These are phyloP conservation scores for Neofusicoccum umdonicola DNA, from an alignment of 2,329 filamentous ascomycete genomes.

Conservation along the genomic window DNA sequence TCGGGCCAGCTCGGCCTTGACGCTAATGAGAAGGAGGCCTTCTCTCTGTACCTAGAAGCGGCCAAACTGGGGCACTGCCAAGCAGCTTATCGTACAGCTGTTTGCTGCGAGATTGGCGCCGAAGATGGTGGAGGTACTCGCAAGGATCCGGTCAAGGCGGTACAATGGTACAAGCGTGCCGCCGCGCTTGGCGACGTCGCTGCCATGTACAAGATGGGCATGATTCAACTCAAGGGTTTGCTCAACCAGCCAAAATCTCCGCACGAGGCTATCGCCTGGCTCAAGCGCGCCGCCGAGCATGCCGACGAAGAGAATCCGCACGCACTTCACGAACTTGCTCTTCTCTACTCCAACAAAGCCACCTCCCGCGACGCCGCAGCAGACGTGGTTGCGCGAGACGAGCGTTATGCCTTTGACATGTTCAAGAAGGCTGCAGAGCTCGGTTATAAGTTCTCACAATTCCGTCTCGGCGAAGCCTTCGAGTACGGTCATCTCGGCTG, in stretches of 20 bases:
- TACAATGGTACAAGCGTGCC: constrained; percentile 96
- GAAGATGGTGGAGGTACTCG: constrained; percentile 93
- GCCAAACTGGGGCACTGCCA: constrained; percentile 84
- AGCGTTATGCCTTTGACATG: constrained; percentile 74
- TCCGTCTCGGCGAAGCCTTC: constrained; percentile 79
- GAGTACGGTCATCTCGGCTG: constrained; percentile 86
- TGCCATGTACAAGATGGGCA: constrained; percentile 98
- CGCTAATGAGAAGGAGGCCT: constrained; percentile 86
- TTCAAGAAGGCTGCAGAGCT: constrained; percentile 84
- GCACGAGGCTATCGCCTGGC: constrained; percentile 83
- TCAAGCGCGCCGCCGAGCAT: constrained; percentile 86
- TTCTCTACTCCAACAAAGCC: constrained; percentile 57
- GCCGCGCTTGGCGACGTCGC: constrained; percentile 86
- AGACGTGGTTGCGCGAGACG: constrained; percentile 67
- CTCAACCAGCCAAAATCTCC: constrained; percentile 83
- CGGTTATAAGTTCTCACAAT: constrained; percentile 94
- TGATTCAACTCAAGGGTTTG: constrained; percentile 90
- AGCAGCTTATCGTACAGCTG: constrained; percentile 89
- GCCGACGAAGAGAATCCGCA: constrained; percentile 91
- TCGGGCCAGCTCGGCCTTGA: constrained; percentile 76
- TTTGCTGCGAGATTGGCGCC: constrained; percentile 94
- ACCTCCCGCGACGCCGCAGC: constrained; percentile 52
- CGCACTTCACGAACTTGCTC: constrained; percentile 80
- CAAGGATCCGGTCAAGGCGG: constrained; percentile 86
- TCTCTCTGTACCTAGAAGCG: constrained; percentile 87